Percentiles rank a stretch among this genome's conserved stretches.
phyloP scores from a whole-genome alignment of 495 filamentous ascomycete genomes.

The Talaromyces adpressus region DNA sequence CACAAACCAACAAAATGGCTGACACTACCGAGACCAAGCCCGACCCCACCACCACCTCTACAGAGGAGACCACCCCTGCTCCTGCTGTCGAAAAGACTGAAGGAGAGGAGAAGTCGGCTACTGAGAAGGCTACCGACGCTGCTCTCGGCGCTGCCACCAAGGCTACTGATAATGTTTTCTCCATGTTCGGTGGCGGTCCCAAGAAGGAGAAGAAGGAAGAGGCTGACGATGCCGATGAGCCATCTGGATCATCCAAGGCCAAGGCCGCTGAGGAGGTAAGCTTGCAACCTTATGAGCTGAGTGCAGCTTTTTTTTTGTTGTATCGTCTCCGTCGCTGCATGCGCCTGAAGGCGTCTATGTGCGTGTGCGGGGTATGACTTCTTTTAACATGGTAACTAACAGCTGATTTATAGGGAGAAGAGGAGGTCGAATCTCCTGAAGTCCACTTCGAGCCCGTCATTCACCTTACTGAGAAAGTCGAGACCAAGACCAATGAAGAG shows the following conservation, averaged over 20 bases:
- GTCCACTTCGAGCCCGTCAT: conserved; percentile 97
- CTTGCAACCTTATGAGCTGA: neutral
- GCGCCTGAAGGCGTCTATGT: neutral
- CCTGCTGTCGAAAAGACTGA: conserved; percentile 15
- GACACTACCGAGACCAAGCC: conserved; percentile 41
- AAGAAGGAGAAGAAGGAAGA: conserved; percentile 81
- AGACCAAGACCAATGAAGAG: conserved; percentile 98
- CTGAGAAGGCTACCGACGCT: conserved; percentile 32
- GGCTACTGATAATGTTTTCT: conserved; percentile 73
- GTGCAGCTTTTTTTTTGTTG: conserved; percentile 13
- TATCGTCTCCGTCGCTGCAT: neutral
- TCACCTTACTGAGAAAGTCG: conserved; percentile 89
- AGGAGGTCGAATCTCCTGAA: conserved; percentile 75
- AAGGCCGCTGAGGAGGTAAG: conserved; percentile 53
- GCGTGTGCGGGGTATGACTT: neutral
- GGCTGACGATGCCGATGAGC: conserved; percentile 69
- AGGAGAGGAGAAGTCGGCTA: conserved; percentile 30
- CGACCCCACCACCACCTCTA: conserved; percentile 38
- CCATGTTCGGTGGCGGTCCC: conserved; percentile 93
- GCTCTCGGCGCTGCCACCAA: conserved; percentile 45
- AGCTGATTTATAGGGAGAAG: conserved; percentile 34
- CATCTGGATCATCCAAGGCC: conserved; percentile 80
- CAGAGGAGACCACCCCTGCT: conserved; percentile 21
- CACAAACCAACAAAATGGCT: conserved; percentile 26
- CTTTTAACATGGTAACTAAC: neutral